phyloP scores from a whole-genome alignment of 2,329 filamentous ascomycete genomes.

The Botryotinia convoluta region DNA sequence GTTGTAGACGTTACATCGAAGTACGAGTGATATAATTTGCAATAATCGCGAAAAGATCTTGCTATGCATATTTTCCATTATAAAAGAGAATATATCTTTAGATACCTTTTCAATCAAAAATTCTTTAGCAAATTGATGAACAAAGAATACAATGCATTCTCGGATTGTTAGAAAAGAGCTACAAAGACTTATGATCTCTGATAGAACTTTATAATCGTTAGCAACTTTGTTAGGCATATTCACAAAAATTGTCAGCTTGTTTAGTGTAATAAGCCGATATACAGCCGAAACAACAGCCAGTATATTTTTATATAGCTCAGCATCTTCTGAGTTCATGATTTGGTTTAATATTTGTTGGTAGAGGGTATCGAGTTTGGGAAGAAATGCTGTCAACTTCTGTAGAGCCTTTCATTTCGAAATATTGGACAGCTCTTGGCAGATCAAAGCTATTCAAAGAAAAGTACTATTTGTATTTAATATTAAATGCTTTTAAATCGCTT shows the following conservation, averaged over 20 bases:
- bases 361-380: not conserved
- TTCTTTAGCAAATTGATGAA: not conserved
- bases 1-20: too few species aligned
- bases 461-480: not conserved
- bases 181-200: not conserved
- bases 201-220: not conserved
- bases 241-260: not conserved
- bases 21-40: too few species aligned
- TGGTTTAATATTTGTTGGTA: slow-evolving; percentile 1
- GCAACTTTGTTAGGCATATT: not conserved
- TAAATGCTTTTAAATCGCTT: not conserved
- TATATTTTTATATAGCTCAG: too few species aligned
- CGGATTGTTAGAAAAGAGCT: not conserved
- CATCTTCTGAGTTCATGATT: too few species aligned
- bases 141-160: not conserved
- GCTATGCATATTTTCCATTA: too few species aligned
- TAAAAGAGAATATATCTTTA: too few species aligned
- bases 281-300: too few species aligned
- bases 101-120: too few species aligned
- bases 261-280: too few species aligned
- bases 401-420: not conserved
- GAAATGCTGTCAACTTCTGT: not conserved
- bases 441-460: slow-evolving; percentile 7
- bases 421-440: not conserved
- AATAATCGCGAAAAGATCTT: too few species aligned